Conservation (phyloP, 2,329 filamentous ascomycete species). For the Raffaelea ambrosiae region DNA sequence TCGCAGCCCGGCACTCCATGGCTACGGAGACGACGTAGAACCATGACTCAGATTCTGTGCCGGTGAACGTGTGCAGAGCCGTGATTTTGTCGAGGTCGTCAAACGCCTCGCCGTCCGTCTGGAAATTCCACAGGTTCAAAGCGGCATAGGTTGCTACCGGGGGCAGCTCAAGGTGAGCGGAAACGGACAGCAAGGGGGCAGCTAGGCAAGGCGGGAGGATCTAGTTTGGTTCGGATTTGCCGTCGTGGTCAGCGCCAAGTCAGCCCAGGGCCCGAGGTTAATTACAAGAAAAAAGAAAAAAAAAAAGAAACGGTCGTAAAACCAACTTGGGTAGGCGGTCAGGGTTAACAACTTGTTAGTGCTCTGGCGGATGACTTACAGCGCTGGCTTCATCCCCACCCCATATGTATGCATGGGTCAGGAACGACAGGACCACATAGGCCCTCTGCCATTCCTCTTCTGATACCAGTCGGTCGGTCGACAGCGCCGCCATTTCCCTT, state of each 20-base stretch:
- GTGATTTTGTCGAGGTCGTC: constrained; percentile 60
- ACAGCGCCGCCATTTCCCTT: constrained; percentile 59
- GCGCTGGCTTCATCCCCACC: constrained; percentile 67
- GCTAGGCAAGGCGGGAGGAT: constrained; percentile 67
- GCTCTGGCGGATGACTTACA: constrained; percentile 35
- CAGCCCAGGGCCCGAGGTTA: too few species aligned
- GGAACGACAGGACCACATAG: constrained; percentile 69
- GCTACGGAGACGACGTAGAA: constrained; percentile 85
- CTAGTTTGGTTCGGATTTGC: background rate
- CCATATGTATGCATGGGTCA: constrained; percentile 86
- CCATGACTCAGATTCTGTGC: constrained; percentile 86
- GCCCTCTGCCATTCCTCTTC: constrained; percentile 74
- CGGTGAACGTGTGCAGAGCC: constrained; percentile 76
- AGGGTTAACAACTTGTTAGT: too few species aligned
- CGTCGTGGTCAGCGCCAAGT: too few species aligned
- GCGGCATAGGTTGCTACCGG: constrained; percentile 87
- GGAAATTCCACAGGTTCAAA: constrained; percentile 85
- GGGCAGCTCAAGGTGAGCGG: constrained; percentile 67
- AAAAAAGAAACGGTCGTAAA: too few species aligned
- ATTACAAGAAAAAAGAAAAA: too few species aligned
- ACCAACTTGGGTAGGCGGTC: too few species aligned
- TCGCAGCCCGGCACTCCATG: constrained; percentile 74
- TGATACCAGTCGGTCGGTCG: constrained; percentile 51
- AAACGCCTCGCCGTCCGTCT: constrained; percentile 26
- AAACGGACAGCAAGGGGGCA: constrained; percentile 65